These are phyloP conservation scores for Xylaria sp. DNA, from an alignment of 2,329 filamentous ascomycete genomes.

Conservation along the genomic window DNA sequence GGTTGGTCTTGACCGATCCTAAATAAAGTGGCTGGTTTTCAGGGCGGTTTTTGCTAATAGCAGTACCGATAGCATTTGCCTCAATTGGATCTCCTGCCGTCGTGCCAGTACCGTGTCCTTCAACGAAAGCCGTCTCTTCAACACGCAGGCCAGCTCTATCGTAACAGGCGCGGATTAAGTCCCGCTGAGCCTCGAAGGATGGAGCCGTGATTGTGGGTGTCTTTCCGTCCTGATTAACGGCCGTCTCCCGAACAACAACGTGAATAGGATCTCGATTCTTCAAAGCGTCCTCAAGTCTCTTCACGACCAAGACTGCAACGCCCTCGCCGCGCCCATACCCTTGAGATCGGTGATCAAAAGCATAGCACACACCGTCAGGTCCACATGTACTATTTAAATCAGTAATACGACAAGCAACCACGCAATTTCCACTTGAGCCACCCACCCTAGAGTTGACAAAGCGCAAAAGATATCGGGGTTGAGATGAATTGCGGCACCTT, in stretches of 20 bases:
- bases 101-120: slow-evolving; percentile 48
- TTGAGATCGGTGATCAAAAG: slow-evolving; percentile 27
- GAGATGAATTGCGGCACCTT: neutral
- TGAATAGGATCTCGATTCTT: slow-evolving; percentile 49
- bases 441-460: slow-evolving; percentile 15
- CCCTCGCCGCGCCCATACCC: slow-evolving; percentile 38
- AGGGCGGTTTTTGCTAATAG: slow-evolving; percentile 11
- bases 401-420: no score
- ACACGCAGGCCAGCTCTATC: slow-evolving; percentile 45
- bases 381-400: neutral
- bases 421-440: neutral
- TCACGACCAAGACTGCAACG: slow-evolving; percentile 22
- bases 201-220: slow-evolving; percentile 60
- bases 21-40: slow-evolving; percentile 26
- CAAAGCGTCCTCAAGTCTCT: slow-evolving; percentile 25
- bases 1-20: slow-evolving; percentile 47
- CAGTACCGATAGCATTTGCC: slow-evolving; percentile 29
- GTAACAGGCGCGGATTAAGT: slow-evolving; percentile 51
- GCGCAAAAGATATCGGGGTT: slow-evolving; percentile 10
- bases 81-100: slow-evolving; percentile 46
- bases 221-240: slow-evolving; percentile 56
- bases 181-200: slow-evolving; percentile 51
- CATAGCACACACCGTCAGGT: slow-evolving; percentile 18
- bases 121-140: slow-evolving; percentile 38
- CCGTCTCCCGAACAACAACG: slow-evolving; percentile 54